Conservation (phyloP, 148 eudicot species). For the Rhododendron ferrugineum region DNA sequence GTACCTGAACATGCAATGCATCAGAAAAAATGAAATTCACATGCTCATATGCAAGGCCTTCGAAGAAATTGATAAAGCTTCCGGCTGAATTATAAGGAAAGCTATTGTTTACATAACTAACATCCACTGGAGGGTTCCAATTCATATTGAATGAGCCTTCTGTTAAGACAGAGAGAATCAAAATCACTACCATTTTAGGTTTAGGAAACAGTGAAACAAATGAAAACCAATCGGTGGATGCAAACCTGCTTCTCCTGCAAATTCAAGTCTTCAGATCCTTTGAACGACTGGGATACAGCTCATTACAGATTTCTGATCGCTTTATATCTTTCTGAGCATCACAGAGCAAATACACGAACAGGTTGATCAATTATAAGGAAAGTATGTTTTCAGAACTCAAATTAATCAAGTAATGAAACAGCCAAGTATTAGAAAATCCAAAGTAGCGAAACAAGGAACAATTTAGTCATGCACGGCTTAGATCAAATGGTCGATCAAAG, state of each 20-base stretch:
- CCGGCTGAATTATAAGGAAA: conserved; percentile 66
- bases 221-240: conserved; percentile 1
- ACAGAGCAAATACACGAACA: background rate
- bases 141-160: conserved; percentile 40
- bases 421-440: background rate
- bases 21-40: conserved; percentile 90
- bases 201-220: background rate
- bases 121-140: conserved; percentile 62
- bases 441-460: background rate
- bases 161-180: conserved; percentile 3
- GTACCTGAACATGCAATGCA: conserved; percentile 61
- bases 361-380: background rate
- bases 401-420: background rate
- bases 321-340: background rate
- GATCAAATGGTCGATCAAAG: background rate
- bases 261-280: conserved; percentile 12
- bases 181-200: background rate
- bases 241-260: conserved; percentile 20
- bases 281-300: background rate
- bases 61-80: conserved; percentile 87
- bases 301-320: background rate
- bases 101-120: conserved; percentile 38
- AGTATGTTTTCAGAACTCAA: background rate
- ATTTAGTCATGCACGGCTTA: background rate
- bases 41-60: conserved; percentile 89